Conservation (phyloP, 805 yeast species). For the Spathaspora boniae region DNA sequence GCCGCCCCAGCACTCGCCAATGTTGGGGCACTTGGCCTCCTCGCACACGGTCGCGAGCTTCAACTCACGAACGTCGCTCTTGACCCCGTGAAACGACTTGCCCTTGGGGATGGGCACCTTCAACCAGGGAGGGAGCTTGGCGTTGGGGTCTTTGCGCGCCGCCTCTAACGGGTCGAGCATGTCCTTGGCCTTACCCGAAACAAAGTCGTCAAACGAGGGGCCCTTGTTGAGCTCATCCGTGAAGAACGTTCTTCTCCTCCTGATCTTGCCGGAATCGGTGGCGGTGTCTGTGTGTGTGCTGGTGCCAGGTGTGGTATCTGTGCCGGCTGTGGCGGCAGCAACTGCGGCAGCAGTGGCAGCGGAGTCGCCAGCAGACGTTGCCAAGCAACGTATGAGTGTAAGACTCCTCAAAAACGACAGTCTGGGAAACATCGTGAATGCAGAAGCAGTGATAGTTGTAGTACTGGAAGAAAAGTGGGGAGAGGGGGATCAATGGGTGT, state of each 20-base stretch:
- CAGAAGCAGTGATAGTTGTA: too few relatives aligned
- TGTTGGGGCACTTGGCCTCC: conserved; percentile 99
- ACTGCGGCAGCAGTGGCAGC: too few relatives aligned
- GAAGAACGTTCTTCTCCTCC: conserved; percentile 58
- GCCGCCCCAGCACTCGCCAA: conserved; percentile 99
- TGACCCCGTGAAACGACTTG: conserved; percentile 70
- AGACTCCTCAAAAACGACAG: too few relatives aligned
- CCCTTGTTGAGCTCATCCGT: conserved; percentile 74
- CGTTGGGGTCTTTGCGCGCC: conserved; percentile 64
- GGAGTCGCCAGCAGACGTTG: too few relatives aligned
- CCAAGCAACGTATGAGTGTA: too few relatives aligned
- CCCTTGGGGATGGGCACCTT: conserved; percentile 98
- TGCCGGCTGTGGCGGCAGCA: too few relatives aligned
- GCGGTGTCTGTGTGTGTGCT: too few relatives aligned
- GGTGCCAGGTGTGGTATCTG: too few relatives aligned
- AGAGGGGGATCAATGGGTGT: too few relatives aligned
- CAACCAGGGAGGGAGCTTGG: conserved; percentile 87
- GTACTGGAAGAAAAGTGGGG: too few relatives aligned
- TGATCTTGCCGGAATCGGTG: too few relatives aligned
- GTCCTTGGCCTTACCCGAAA: conserved; percentile 74
- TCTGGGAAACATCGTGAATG: too few relatives aligned
- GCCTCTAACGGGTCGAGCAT: conserved; percentile 72
- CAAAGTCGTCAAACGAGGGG: conserved; percentile 90
- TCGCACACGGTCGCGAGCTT: conserved; percentile 95
- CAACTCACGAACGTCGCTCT: conserved; percentile 82